Percentiles rank a stretch among this genome's conserved stretches.
phyloP scores from a whole-genome alignment of 768 basidiomycete genomes.

The Baorangia bicolor region DNA sequence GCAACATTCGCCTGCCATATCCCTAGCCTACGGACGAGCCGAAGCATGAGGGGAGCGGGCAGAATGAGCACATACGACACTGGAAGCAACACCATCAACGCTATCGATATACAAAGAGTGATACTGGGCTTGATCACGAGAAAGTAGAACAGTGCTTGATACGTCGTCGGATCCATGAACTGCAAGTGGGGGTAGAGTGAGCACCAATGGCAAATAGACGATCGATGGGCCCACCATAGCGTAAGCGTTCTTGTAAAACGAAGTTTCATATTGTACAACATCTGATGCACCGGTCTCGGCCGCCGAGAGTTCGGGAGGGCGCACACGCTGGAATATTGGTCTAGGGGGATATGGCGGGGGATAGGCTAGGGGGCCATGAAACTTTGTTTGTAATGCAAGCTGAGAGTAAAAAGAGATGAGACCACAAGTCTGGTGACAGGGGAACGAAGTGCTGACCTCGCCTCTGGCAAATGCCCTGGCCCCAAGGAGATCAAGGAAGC shows the following conservation, averaged over 20 bases:
- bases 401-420: constrained; percentile 28
- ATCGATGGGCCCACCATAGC: constrained; percentile 58
- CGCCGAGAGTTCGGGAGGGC: constrained; percentile 48
- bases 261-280: constrained; percentile 52
- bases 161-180: constrained; percentile 82
- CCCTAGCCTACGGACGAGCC: constrained; percentile 64
- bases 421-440: not conserved
- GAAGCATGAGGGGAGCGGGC: constrained; percentile 66
- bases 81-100: constrained; percentile 54
- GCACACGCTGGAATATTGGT: constrained; percentile 71
- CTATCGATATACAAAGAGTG: constrained; percentile 62
- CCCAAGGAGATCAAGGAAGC: constrained; percentile 75
- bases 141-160: constrained; percentile 86
- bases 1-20: constrained; percentile 85
- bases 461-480: constrained; percentile 69
- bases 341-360: constrained; percentile 62
- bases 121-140: constrained; percentile 83
- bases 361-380: constrained; percentile 67
- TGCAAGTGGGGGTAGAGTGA: constrained; percentile 27
- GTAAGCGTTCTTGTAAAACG: constrained; percentile 81
- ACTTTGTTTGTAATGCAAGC: constrained; percentile 66
- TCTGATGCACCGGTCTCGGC: constrained; percentile 43
- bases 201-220: not conserved
- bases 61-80: constrained; percentile 57
- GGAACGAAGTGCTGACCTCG: constrained; percentile 47